A percentile compares a stretch with the other conserved stretches of the same genome.
phyloP scores from a whole-genome alignment of 1,139 yeast species.

The Entelexis paramagnoliae region DNA sequence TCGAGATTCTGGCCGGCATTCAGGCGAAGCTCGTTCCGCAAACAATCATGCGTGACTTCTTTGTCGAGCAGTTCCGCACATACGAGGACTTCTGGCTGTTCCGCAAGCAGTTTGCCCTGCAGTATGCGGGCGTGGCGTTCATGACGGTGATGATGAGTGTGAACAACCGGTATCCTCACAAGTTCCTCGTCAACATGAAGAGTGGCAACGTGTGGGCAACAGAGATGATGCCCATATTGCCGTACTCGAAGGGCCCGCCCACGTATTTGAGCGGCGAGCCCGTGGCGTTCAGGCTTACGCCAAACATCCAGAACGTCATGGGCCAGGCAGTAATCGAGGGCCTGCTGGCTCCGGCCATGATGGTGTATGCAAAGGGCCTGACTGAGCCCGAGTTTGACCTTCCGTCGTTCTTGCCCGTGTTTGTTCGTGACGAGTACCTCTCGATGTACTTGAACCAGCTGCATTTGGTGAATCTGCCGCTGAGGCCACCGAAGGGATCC shows the following conservation, averaged over 20 bases:
- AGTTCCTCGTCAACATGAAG: conserved; percentile 68
- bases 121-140: conserved; percentile 90
- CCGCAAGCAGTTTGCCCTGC: conserved; percentile 89
- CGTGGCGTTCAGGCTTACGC: conserved; percentile 94
- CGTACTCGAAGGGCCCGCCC: conserved; percentile 59
- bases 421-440: conserved; percentile 88
- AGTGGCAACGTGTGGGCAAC: conserved; percentile 91
- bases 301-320: conserved; percentile 84
- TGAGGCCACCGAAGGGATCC: conserved; percentile 36
- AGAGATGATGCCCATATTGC: conserved; percentile 75
- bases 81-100: conserved; percentile 96
- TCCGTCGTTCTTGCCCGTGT: conserved; percentile 68
- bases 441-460: conserved; percentile 64
- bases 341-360: conserved; percentile 70
- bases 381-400: conserved; percentile 81
- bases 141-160: conserved; percentile 93
- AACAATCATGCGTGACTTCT: conserved; percentile 64
- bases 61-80: conserved; percentile 52
- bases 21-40: conserved; percentile 82
- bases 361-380: conserved; percentile 78
- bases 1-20: conserved; percentile 81
- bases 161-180: conserved; percentile 87
- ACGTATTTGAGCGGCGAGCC: conserved; percentile 87
- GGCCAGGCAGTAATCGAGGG: conserved; percentile 94
- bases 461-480: conserved; percentile 73